Conservation (phyloP, 2,329 filamentous ascomycete species). For the Beauveria brongniartii region DNA sequence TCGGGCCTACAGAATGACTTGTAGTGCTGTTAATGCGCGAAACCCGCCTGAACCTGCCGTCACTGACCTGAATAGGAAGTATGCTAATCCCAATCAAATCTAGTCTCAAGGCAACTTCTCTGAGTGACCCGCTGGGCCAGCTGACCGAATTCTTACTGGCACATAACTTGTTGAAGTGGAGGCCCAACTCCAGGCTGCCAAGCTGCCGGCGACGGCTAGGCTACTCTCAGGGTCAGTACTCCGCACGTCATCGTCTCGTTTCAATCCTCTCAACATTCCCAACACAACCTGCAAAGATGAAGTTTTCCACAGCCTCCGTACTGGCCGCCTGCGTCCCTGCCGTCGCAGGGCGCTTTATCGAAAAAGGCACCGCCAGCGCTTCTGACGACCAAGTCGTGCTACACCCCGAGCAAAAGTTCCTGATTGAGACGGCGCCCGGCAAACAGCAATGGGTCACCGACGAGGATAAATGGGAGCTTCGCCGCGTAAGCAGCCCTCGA, state of each 20-base stretch:
- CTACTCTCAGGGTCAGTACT: neutral
- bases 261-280: neutral
- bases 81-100: too few relatives aligned
- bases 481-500: conserved; percentile 51
- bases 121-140: too few relatives aligned
- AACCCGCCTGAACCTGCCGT: neutral
- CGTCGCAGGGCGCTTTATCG: conserved; percentile 48
- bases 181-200: neutral
- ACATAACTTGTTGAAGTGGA: too few relatives aligned
- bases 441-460: conserved; percentile 84
- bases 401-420: conserved; percentile 38
- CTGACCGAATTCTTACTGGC: too few relatives aligned
- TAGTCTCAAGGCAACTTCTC: too few relatives aligned
- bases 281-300: conserved; percentile 32
- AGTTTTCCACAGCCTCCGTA: conserved; percentile 42
- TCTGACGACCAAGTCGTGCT: conserved; percentile 39
- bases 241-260: conserved; percentile 1
- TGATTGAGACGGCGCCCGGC: conserved; percentile 80
- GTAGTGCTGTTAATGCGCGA: neutral
- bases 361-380: conserved; percentile 25
- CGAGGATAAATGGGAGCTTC: conserved; percentile 88
- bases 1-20: neutral
- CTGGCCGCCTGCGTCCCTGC: conserved; percentile 48
- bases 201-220: too few relatives aligned
- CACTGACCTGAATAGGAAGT: neutral